Evolutionary conservation across 306 rosid genomes (phyloP).

Genomic region (Dryas octopetala): DNA sequence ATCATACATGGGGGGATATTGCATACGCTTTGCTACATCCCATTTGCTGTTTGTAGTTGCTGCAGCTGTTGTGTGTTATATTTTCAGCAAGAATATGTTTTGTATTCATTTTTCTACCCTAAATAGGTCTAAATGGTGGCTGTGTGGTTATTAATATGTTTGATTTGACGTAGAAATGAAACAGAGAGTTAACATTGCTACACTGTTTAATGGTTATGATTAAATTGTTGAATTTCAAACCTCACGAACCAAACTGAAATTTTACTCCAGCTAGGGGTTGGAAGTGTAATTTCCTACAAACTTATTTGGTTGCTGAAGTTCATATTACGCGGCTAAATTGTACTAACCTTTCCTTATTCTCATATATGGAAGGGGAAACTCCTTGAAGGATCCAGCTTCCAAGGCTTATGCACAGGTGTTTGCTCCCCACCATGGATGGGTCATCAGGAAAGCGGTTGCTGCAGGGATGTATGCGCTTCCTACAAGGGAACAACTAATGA

Average conservation of each 20-base stretch:
- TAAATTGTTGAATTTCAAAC: not conserved
- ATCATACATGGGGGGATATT: not conserved
- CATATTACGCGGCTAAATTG: not conserved
- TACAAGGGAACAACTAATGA: conserved; percentile 60
- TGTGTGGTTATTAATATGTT: not conserved
- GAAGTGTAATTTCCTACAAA: not conserved
- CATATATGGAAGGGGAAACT: conserved; percentile 63
- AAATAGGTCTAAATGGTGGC: not conserved
- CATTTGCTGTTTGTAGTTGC: not conserved
- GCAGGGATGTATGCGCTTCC: conserved; percentile 95
- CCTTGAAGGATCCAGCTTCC: conserved; percentile 82
- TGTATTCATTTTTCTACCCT: not conserved
- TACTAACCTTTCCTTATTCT: conserved; percentile 21
- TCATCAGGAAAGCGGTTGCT: conserved; percentile 80
- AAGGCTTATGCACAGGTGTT: conserved; percentile 77
- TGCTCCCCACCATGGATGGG: conserved; percentile 92
- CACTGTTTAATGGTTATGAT: not conserved
- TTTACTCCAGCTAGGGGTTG: not conserved
- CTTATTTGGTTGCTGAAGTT: not conserved
- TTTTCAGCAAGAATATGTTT: not conserved
- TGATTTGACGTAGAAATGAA: not conserved
- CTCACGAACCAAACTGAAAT: not conserved
- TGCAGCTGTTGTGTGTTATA: not conserved
- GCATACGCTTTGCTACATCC: not conserved
- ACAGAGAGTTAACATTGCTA: not conserved